Conservation (phyloP, 2,329 filamentous ascomycete genomes). For the Trichoderma sp. region DNA sequence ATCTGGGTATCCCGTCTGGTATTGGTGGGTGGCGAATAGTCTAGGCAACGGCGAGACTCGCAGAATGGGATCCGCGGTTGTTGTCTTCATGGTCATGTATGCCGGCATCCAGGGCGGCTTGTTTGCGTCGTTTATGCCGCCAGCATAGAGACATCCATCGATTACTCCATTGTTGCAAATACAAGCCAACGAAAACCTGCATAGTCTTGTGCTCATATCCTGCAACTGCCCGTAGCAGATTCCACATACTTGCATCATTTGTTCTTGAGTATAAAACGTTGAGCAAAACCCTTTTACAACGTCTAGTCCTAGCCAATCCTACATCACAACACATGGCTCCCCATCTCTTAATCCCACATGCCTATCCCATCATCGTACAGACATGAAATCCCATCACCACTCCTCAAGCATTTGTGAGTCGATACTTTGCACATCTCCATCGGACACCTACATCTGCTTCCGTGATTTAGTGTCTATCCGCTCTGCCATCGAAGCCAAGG, state of each 20-base stretch:
- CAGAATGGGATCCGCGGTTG: slow-evolving; percentile 39
- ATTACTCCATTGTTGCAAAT: neutral
- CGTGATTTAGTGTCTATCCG: neutral
- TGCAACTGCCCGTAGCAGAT: neutral
- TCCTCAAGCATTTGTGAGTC: neutral
- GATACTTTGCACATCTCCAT: neutral
- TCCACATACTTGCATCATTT: neutral
- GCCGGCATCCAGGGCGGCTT: slow-evolving; percentile 76
- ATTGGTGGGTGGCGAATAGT: slow-evolving; percentile 68
- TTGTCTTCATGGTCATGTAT: slow-evolving; percentile 76
- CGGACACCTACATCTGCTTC: neutral
- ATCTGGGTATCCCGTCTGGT: slow-evolving; percentile 87
- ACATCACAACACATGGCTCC: neutral
- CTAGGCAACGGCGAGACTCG: slow-evolving; percentile 35
- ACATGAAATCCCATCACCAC: neutral
- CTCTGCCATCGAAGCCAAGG: neutral
- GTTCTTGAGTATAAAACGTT: neutral
- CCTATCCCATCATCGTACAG: neutral
- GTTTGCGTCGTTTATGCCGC: slow-evolving; percentile 87
- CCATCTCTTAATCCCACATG: neutral
- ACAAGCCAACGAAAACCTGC: too few relatives aligned
- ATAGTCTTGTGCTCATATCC: neutral
- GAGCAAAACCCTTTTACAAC: neutral
- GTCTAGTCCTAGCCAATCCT: neutral
- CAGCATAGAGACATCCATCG: slow-evolving; percentile 56